These are phyloP conservation scores for Stephania cephalantha DNA, from an alignment of 164 flowering plant genomes.

Conservation along the genomic window DNA sequence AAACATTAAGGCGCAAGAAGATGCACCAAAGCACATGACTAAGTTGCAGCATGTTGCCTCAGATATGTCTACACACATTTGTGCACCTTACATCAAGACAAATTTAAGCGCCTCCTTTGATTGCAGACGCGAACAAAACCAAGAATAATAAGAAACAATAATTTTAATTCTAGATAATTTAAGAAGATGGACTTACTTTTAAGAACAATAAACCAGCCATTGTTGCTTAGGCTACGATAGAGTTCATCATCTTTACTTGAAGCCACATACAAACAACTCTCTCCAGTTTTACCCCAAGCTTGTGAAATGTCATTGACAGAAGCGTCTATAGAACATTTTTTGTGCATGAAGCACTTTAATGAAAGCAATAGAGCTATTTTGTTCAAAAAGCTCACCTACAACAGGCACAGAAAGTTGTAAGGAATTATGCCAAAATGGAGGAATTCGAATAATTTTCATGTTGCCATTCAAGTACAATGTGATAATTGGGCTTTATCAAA, in stretches of 20 bases:
- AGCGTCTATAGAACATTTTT: conserved; percentile 29
- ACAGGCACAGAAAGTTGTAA: conserved; percentile 10
- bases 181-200: conserved; percentile 30
- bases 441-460: not conserved
- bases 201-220: conserved; percentile 33
- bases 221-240: conserved; percentile 22
- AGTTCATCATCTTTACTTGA: conserved; percentile 25
- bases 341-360: conserved; percentile 31
- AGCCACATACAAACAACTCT: conserved; percentile 38
- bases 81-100: no score
- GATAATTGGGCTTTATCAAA: not conserved
- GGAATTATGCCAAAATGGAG: not conserved
- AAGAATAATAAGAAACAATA: not conserved
- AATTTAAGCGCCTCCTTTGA: no score
- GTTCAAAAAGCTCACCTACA: conserved; percentile 39
- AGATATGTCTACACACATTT: no score
- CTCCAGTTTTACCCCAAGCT: conserved; percentile 40
- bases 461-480: not conserved
- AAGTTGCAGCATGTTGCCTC: no score
- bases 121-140: not conserved
- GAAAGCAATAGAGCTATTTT: conserved; percentile 28
- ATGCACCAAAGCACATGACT: no score
- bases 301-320: conserved; percentile 21
- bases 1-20: no score
- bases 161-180: not conserved